phyloP scores from a whole-genome alignment of 768 basidiomycete genomes.

The Candolleomyces eurysporus region DNA sequence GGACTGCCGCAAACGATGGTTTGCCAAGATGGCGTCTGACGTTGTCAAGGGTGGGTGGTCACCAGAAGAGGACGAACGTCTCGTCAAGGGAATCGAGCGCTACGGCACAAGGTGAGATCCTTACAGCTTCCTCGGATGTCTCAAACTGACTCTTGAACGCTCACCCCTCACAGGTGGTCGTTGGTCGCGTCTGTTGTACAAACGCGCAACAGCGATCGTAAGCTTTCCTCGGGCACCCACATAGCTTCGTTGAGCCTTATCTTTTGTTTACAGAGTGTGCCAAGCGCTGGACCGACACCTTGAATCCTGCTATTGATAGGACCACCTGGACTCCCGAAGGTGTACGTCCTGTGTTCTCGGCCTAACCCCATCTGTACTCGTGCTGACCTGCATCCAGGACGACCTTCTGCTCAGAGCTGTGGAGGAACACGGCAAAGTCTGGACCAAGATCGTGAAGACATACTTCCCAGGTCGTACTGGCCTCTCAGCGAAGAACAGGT shows the following conservation, averaged over 20 bases:
- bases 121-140: background rate
- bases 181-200: slow-evolving; percentile 56
- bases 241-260: slow-evolving; percentile 14
- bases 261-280: slow-evolving; percentile 45
- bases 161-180: slow-evolving; percentile 41
- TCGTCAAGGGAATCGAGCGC: slow-evolving; percentile 53
- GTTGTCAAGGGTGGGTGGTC: slow-evolving; percentile 64
- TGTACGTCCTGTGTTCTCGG: slow-evolving; percentile 26
- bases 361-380: slow-evolving; percentile 1
- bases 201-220: slow-evolving; percentile 59
- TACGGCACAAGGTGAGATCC: slow-evolving; percentile 51
- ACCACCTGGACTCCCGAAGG: slow-evolving; percentile 58
- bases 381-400: slow-evolving; percentile 34
- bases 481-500: slow-evolving; percentile 60
- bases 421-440: slow-evolving; percentile 54
- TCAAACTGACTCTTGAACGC: slow-evolving; percentile 8
- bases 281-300: slow-evolving; percentile 60
- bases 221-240: slow-evolving; percentile 19
- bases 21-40: slow-evolving; percentile 61
- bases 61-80: slow-evolving; percentile 56
- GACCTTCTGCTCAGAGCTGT: slow-evolving; percentile 54
- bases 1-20: slow-evolving; percentile 64
- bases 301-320: slow-evolving; percentile 59
- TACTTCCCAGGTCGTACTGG: slow-evolving; percentile 62
- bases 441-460: slow-evolving; percentile 61